A percentile compares a stretch with the other conserved stretches of the same genome.
These are phyloP conservation scores for Fusarium sp. DNA, from an alignment of 2,329 filamentous ascomycete species.

Conservation along the genomic window DNA sequence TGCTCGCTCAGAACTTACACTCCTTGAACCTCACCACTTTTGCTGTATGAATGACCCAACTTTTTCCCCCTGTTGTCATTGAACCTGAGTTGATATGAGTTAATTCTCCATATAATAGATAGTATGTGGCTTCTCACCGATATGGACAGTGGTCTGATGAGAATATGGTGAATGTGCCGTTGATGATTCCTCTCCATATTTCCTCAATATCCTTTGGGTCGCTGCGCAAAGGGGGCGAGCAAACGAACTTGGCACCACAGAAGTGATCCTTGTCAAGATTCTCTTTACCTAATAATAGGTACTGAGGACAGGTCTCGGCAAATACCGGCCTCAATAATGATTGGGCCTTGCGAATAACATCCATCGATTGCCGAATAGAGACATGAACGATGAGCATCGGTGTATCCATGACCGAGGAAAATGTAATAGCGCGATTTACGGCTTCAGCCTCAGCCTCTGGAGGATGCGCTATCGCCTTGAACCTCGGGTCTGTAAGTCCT, in stretches of 20 bases:
- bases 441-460: neutral
- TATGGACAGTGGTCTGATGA: neutral
- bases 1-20: neutral
- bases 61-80: neutral
- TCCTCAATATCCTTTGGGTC: neutral
- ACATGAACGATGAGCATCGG: neutral
- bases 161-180: neutral
- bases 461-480: neutral
- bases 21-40: neutral
- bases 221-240: neutral
- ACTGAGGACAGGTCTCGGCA: neutral
- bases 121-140: neutral
- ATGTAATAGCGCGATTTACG: neutral
- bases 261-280: neutral
- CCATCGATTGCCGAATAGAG: neutral
- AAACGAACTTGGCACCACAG: neutral
- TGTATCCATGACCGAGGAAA: neutral
- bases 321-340: neutral
- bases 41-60: neutral
- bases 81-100: neutral
- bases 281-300: neutral
- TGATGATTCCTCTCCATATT: neutral
- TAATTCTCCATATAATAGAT: accelerated
- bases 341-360: neutral
- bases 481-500: neutral